phyloP scores from a whole-genome alignment of 1,284 basidiomycete genomes.

The Pseudozyma thailandica region DNA sequence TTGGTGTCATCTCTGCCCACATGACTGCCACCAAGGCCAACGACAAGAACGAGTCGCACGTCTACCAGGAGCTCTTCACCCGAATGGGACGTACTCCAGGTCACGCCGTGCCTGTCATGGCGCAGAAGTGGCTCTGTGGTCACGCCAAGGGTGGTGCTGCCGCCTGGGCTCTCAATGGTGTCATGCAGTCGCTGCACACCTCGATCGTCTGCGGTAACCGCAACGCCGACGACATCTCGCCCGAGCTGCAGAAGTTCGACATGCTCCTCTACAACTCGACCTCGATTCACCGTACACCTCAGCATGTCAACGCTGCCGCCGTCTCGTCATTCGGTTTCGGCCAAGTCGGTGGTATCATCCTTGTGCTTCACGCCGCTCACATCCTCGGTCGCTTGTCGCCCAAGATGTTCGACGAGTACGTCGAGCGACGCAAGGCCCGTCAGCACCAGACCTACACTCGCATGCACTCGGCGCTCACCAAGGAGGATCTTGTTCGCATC shows the following conservation, averaged over 20 bases:
- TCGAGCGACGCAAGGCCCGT: conserved; percentile 57
- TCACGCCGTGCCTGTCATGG: conserved; percentile 94
- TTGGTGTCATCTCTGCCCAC: conserved; percentile 83
- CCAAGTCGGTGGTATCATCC: conserved; percentile 87
- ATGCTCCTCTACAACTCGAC: conserved; percentile 97
- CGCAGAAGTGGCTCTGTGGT: conserved; percentile 82
- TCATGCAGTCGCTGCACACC: conserved; percentile 84
- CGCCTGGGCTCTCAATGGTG: conserved; percentile 95
- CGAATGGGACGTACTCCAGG: conserved; percentile 87
- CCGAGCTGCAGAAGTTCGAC: conserved; percentile 87
- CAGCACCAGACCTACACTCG: conserved; percentile 61
- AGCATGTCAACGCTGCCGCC: conserved; percentile 61
- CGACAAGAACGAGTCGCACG: conserved; percentile 96
- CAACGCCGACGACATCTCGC: conserved; percentile 81
- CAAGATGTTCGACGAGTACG: conserved; percentile 80
- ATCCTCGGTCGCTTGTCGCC: conserved; percentile 84
- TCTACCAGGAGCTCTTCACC: conserved; percentile 94
- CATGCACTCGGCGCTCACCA: conserved; percentile 63
- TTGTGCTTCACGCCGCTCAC: conserved; percentile 90
- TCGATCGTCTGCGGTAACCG: conserved; percentile 97
- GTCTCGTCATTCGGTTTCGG: conserved; percentile 97
- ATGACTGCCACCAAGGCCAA: conserved; percentile 97
- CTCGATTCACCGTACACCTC: conserved; percentile 74
- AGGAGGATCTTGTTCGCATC: conserved; percentile 77
- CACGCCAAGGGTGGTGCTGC: conserved; percentile 73